Conservation (phyloP, 2,329 filamentous ascomycete species). For the Neonectria punicea region DNA sequence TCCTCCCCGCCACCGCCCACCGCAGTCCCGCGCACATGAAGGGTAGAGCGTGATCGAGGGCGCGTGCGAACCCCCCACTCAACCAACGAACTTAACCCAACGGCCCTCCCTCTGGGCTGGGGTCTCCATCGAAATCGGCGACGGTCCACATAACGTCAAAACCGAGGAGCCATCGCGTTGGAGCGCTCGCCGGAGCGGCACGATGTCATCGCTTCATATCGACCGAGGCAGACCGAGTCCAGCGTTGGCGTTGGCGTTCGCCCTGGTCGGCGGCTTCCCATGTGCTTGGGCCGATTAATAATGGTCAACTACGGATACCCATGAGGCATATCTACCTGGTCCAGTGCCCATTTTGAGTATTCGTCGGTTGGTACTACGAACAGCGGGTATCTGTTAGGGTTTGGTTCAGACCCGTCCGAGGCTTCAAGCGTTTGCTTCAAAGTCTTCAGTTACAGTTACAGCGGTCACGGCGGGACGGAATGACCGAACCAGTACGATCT, state of each 20-base stretch:
- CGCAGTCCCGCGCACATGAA: neutral
- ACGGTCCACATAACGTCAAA: constrained; percentile 13
- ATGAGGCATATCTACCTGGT: too few species aligned
- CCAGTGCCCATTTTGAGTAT: too few species aligned
- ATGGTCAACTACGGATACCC: too few species aligned
- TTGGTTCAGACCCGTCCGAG: too few species aligned
- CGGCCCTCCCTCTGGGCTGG: neutral
- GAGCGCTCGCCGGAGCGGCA: neutral
- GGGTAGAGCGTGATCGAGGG: constrained; percentile 12
- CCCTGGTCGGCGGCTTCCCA: neutral
- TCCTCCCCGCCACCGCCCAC: too few species aligned
- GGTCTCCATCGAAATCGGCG: constrained; percentile 7
- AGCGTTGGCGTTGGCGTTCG: neutral
- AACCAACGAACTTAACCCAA: neutral
- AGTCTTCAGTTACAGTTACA: too few species aligned
- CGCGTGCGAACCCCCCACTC: constrained; percentile 13
- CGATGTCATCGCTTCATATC: neutral
- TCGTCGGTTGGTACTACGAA: too few species aligned
- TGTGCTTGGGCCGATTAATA: neutral
- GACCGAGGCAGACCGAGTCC: neutral
- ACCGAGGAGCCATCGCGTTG: constrained; percentile 6
- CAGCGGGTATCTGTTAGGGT: too few species aligned
- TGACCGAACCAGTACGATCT: neutral
- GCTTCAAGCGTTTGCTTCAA: too few species aligned
- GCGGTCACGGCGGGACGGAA: too few species aligned